Conservation (phyloP, 495 filamentous ascomycete species). For the Neurospora africana region DNA sequence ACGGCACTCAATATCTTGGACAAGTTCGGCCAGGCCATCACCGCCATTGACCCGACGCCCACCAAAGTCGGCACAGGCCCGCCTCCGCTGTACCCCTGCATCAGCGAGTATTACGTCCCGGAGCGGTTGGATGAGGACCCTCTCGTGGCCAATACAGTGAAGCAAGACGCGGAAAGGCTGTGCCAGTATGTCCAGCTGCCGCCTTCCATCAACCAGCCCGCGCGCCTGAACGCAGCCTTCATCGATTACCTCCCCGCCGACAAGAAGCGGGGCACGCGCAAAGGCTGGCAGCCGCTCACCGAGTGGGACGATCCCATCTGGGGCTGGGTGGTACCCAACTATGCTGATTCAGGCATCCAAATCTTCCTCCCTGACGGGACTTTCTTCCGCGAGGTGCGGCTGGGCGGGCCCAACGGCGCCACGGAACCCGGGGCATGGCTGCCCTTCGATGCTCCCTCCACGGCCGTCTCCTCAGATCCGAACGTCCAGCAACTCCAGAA, state of each 20-base stretch:
- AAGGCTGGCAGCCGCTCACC: conserved; percentile 12
- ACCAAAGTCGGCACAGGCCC: conserved; percentile 8
- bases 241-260: neutral
- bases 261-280: no score
- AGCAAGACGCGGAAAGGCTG: neutral
- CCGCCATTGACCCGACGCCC: conserved; percentile 19
- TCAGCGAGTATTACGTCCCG: conserved; percentile 13
- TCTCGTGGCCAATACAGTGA: no score
- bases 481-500: no score
- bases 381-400: conserved; percentile 40
- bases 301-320: conserved; percentile 44
- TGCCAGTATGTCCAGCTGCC: conserved; percentile 36
- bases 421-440: conserved; percentile 19
- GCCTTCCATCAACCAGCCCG: conserved; percentile 39
- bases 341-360: conserved; percentile 36
- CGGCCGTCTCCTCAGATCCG: neutral
- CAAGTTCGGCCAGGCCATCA: conserved; percentile 38
- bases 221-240: conserved; percentile 33
- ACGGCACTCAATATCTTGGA: conserved; percentile 43
- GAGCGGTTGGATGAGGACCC: neutral
- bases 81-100: conserved; percentile 21
- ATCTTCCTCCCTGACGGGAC: conserved; percentile 38
- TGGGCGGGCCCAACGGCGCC: conserved; percentile 19
- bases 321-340: conserved; percentile 47
- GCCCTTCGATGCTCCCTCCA: conserved; percentile 18